A percentile compares a stretch with the other conserved stretches of the same genome.
Evolutionary conservation across 1,284 basidiomycete species (phyloP).

Genomic region (Ceratobasidium sp.): DNA sequence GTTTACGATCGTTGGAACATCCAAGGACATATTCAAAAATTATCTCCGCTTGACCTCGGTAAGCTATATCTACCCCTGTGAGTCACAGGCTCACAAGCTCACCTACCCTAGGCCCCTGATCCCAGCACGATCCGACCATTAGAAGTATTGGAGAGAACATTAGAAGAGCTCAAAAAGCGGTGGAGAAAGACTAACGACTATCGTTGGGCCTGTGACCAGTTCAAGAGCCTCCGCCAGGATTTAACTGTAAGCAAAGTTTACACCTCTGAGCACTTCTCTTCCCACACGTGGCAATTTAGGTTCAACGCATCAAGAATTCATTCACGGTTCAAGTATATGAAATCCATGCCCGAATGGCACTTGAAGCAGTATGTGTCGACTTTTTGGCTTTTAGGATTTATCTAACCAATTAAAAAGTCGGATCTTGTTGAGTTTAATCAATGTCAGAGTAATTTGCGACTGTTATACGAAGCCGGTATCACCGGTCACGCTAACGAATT

Average conservation of each 20-base stretch:
- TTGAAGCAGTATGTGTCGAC: slow-evolving; percentile 73
- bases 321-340: slow-evolving; percentile 99
- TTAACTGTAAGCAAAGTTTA: slow-evolving; percentile 75
- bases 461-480: slow-evolving; percentile 91
- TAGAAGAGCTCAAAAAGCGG: slow-evolving; percentile 85
- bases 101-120: slow-evolving; percentile 78
- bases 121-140: slow-evolving; percentile 94
- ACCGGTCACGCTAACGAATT: slow-evolving; percentile 94
- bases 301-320: slow-evolving; percentile 99
- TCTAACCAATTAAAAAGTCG: slow-evolving; percentile 58
- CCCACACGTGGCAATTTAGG: slow-evolving; percentile 59
- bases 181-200: slow-evolving; percentile 90
- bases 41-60: slow-evolving; percentile 95
- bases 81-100: not conserved
- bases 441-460: slow-evolving; percentile 91
- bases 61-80: slow-evolving; percentile 48
- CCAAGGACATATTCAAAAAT: slow-evolving; percentile 89
- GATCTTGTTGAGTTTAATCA: slow-evolving; percentile 99
- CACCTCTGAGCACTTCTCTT: slow-evolving; percentile 42
- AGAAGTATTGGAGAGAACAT: slow-evolving; percentile 81
- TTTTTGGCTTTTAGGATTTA: slow-evolving; percentile 55
- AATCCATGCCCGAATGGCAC: slow-evolving; percentile 95
- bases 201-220: slow-evolving; percentile 95
- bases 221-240: slow-evolving; percentile 97
- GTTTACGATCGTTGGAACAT: slow-evolving; percentile 93